Percentiles rank a stretch among this genome's conserved stretches.
phyloP scores from a whole-genome alignment of 176 grass and related monocot genomes.

The Oryza punctata region DNA sequence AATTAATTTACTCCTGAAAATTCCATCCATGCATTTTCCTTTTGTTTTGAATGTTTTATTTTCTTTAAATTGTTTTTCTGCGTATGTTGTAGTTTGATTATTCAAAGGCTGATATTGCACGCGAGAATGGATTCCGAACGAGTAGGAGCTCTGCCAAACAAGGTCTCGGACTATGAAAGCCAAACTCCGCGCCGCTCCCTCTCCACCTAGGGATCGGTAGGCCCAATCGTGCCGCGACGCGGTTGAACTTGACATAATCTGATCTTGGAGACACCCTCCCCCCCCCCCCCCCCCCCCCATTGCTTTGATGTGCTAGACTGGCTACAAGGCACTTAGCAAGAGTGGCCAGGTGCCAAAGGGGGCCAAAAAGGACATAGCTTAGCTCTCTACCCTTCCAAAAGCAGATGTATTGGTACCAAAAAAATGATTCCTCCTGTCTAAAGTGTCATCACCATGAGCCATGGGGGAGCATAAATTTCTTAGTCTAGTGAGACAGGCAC shows the following conservation, averaged over 20 bases:
- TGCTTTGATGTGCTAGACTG: conserved; percentile 21
- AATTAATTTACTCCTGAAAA: not conserved
- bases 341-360: not conserved
- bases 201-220: no score
- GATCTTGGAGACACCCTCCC: not conserved
- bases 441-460: conserved; percentile 12
- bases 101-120: no score
- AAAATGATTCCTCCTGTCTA: conserved; percentile 52
- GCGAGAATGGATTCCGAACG: not conserved
- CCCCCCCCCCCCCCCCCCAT: not conserved
- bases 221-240: not conserved
- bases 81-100: no score
- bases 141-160: not conserved
- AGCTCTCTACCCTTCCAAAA: not conserved
- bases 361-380: not conserved
- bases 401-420: not conserved
- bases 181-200: not conserved
- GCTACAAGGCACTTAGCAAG: not conserved
- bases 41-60: not conserved
- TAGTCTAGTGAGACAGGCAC: conserved; percentile 34
- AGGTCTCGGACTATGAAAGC: not conserved
- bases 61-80: not conserved
- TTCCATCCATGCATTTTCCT: not conserved
- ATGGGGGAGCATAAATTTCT: not conserved
- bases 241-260: not conserved